Conservation (phyloP, 176 grass and related monocot genomes). For the Pontederia paniculata region DNA sequence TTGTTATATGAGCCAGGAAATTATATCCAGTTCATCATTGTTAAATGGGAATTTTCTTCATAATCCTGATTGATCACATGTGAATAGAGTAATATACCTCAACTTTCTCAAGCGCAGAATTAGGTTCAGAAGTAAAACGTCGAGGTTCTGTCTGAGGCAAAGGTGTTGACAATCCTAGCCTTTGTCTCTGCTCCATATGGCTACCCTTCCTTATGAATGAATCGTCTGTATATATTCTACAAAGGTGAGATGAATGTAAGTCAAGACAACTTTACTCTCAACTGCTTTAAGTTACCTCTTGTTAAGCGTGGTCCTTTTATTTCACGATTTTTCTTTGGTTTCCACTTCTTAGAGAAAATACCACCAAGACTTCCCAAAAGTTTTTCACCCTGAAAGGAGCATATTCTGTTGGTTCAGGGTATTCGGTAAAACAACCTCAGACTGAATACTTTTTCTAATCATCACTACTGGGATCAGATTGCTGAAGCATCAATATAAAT, state of each 20-base stretch:
- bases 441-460: not conserved
- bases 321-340: slow-evolving; percentile 48
- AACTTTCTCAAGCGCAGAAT: slow-evolving; percentile 47
- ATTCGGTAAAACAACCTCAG: not conserved
- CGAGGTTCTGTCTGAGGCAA: slow-evolving; percentile 30
- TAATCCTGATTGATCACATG: not conserved
- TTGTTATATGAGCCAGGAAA: slow-evolving; percentile 3
- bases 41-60: not conserved
- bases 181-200: slow-evolving; percentile 69
- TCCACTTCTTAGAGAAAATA: slow-evolving; percentile 87
- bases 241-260: slow-evolving; percentile 7
- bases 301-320: slow-evolving; percentile 64
- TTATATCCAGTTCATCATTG: not conserved
- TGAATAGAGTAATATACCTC: slow-evolving; percentile 39
- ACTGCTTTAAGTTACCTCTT: slow-evolving; percentile 39
- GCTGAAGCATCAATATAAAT: too few species aligned
- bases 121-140: slow-evolving; percentile 32
- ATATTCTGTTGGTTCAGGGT: not conserved
- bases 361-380: slow-evolving; percentile 76
- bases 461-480: not conserved
- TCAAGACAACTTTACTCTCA: not conserved
- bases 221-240: slow-evolving; percentile 45
- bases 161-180: slow-evolving; percentile 38
- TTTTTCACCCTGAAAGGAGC: slow-evolving; percentile 54
- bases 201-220: slow-evolving; percentile 56